Base-by-base conservation (phyloP, 495 filamentous ascomycete genomes). In the Margaritispora aquatica region DNA sequence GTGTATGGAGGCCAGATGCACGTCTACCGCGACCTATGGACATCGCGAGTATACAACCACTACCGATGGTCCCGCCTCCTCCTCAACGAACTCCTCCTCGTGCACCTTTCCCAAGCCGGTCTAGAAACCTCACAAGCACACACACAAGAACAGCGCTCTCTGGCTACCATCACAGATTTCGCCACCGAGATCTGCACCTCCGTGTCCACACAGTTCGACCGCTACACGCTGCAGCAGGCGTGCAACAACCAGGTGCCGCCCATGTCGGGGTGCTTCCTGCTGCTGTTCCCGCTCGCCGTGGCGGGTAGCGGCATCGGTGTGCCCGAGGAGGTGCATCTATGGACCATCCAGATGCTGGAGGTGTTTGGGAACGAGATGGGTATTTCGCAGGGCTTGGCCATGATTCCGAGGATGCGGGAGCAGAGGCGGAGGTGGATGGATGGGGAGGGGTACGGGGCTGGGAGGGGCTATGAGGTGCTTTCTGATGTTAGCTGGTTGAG, bases 331-430 rank as follows among this genome's bases (percentile, higher is more conserved):
- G 51, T 72, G 21, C 66, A 69, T 44, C 34, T 66, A 1, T 74
- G 71, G 66, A 64, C 66, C 10, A 44, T 71, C 20, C 51, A 56
- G n/a, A 70, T 59, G 21, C 59, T 75, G 11, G 60, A 67, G 26
- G 59, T 44, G 5, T 72, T 74, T 41, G 67, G 71, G n/a, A 21
- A 48, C n/a, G 60, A 22, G 1, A 72, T 69, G 63, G 73, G 73
- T 9, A 69, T 74, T 13, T 38, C 27, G 21, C 55, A 50, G 51
- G 63, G 46, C 22, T 24, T 66, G 27, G 2, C 19, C 4, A 24
- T 66, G 55, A 58, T 57, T n/a, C 44, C 38, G 0, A n/a, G 19
- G 19, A 46, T 54, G 17, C 63, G 38, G 26, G 38, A 20, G 20
- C 60, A 53, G n/a, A 44, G 64, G 24, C 15, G 56, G 26, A 44